phyloP scores from a whole-genome alignment of 495 filamentous ascomycete species.

The Penicillium pulvis region DNA sequence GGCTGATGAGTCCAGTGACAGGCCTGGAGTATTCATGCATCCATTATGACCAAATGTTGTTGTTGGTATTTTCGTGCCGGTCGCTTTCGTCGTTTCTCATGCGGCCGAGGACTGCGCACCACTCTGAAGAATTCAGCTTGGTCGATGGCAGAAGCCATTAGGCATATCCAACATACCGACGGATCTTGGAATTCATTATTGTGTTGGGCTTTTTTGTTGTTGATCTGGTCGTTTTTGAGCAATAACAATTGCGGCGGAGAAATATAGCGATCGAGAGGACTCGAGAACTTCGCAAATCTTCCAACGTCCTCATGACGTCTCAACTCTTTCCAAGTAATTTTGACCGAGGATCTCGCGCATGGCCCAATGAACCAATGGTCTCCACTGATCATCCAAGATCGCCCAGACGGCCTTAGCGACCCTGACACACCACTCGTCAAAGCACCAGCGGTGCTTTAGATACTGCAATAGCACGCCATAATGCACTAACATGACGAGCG shows the following conservation, averaged over 20 bases:
- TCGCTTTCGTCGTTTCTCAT: background rate
- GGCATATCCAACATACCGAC: background rate
- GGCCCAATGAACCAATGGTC: constrained; percentile 35
- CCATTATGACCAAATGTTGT: background rate
- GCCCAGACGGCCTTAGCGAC: constrained; percentile 41
- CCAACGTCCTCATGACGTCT: constrained; percentile 1
- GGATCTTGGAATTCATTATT: background rate
- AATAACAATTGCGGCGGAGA: background rate
- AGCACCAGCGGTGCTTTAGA: constrained; percentile 48
- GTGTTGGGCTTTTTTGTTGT: background rate
- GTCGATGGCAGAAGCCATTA: background rate
- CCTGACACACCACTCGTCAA: constrained; percentile 46
- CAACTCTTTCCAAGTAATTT: constrained; percentile 25
- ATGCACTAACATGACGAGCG: constrained; percentile 52
- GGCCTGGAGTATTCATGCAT: background rate
- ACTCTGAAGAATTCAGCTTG: background rate
- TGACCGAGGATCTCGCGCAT: constrained; percentile 40
- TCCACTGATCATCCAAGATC: constrained; percentile 41
- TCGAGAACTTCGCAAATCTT: background rate
- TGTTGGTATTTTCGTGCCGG: background rate
- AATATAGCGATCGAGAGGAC: background rate
- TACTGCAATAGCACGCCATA: constrained; percentile 48
- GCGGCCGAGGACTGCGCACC: background rate
- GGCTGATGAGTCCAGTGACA: background rate
- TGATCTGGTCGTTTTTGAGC: background rate